A percentile compares a stretch with the other conserved stretches of the same genome.
phyloP scores from a whole-genome alignment of 805 yeast genomes.

The Candida rishiriensis region DNA sequence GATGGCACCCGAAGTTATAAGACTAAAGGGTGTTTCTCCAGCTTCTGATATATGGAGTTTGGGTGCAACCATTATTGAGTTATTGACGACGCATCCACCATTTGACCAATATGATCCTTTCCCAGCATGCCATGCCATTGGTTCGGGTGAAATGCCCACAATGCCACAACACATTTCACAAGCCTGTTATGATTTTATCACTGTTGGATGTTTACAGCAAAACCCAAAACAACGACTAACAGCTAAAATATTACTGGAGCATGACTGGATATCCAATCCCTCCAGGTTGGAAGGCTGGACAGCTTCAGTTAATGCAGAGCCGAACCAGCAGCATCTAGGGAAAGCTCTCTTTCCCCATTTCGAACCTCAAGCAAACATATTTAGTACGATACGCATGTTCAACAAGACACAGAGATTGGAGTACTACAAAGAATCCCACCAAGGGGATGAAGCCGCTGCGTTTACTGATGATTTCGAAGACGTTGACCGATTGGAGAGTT shows the following conservation, averaged over 20 bases:
- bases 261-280: conserved; percentile 49
- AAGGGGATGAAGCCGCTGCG: not conserved
- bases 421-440: not conserved
- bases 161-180: conserved; percentile 42
- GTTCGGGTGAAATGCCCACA: conserved; percentile 67
- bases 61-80: conserved; percentile 91
- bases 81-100: conserved; percentile 84
- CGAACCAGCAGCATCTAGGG: too few species aligned
- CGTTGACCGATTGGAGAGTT: not conserved
- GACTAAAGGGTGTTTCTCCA: conserved; percentile 48
- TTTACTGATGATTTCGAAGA: not conserved
- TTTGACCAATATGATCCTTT: conserved; percentile 70
- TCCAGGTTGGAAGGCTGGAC: too few species aligned
- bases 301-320: too few species aligned
- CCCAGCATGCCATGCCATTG: conserved; percentile 82
- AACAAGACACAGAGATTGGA: not conserved
- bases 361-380: not conserved
- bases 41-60: conserved; percentile 92
- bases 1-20: conserved; percentile 36
- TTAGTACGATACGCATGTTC: not conserved
- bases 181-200: conserved; percentile 43
- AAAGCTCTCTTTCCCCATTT: not conserved
- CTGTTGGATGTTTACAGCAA: conserved; percentile 65
- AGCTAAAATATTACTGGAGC: conserved; percentile 52
- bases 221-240: conserved; percentile 55